Conservation (phyloP, 805 yeast species). For the Jamesozyma piceae region DNA sequence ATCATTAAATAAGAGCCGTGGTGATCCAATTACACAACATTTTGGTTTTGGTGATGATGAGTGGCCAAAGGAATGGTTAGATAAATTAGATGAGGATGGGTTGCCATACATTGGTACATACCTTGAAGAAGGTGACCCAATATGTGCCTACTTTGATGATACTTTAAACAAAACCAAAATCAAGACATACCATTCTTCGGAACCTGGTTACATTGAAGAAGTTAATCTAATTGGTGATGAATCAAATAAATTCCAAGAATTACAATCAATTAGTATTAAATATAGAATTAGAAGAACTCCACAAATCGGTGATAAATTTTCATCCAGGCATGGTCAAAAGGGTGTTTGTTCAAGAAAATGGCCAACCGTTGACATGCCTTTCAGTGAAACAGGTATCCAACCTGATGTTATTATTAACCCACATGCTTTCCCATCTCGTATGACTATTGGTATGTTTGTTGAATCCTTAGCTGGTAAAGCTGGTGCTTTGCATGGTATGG, state of each 20-base stretch:
- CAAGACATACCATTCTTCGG: slow-evolving; percentile 86
- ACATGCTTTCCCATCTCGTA: slow-evolving; percentile 99
- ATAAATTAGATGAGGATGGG: slow-evolving; percentile 84
- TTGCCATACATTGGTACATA: slow-evolving; percentile 80
- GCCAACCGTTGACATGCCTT: slow-evolving; percentile 96
- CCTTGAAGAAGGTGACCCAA: slow-evolving; percentile 93
- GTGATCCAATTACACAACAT: slow-evolving; percentile 90
- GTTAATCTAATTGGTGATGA: slow-evolving; percentile 89
- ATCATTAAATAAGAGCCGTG: slow-evolving; percentile 65
- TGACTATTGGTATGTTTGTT: slow-evolving; percentile 99
- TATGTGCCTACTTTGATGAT: slow-evolving; percentile 87
- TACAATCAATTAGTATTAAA: slow-evolving; percentile 79
- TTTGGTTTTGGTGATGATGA: slow-evolving; percentile 90
- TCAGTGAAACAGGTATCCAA: slow-evolving; percentile 89
- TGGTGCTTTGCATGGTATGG: slow-evolving; percentile 94
- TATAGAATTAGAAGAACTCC: slow-evolving; percentile 88
- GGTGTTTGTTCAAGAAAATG: slow-evolving; percentile 98
- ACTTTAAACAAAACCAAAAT: slow-evolving; percentile 82
- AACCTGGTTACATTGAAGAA: slow-evolving; percentile 91
- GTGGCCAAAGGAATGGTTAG: slow-evolving; percentile 88
- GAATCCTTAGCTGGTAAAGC: slow-evolving; percentile 98
- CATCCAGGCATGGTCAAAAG: slow-evolving; percentile 96
- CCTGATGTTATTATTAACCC: slow-evolving; percentile 98
- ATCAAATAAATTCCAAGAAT: slow-evolving; percentile 51
- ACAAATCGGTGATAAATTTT: slow-evolving; percentile 92